phyloP scores from a whole-genome alignment of 2,329 filamentous ascomycete genomes.

The Nigrograna mackinnonii region DNA sequence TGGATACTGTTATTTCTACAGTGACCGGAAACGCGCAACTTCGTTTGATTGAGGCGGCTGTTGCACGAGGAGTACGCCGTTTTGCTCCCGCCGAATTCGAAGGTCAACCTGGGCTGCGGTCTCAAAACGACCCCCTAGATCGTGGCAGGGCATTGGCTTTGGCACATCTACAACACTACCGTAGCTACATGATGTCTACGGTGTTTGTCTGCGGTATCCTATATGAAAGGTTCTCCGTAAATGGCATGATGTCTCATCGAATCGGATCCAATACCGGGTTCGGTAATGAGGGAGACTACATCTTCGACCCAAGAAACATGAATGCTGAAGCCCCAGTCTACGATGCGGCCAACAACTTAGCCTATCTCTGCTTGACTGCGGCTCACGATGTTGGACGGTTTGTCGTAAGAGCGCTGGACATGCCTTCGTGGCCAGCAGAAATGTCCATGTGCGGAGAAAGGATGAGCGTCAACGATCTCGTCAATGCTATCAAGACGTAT shows the following conservation, averaged over 20 bases:
- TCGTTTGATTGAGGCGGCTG: constrained; percentile 72
- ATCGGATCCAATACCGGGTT: constrained; percentile 63
- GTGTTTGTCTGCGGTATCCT: constrained; percentile 75
- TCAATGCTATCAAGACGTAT: constrained; percentile 51
- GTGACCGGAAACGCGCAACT: constrained; percentile 69
- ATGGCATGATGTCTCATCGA: constrained; percentile 62
- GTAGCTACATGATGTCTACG: constrained; percentile 65
- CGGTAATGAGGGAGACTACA: constrained; percentile 63
- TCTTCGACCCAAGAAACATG: constrained; percentile 64
- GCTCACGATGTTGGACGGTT: constrained; percentile 72
- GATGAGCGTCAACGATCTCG: constrained; percentile 63
- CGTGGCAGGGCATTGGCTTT: constrained; percentile 62
- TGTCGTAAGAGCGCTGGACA: constrained; percentile 69
- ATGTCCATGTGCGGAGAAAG: constrained; percentile 71
- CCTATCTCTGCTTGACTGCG: constrained; percentile 66
- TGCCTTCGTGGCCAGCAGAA: constrained; percentile 69
- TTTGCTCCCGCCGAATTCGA: constrained; percentile 81
- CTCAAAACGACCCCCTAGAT: constrained; percentile 63
- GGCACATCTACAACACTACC: constrained; percentile 59
- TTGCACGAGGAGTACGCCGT: constrained; percentile 64
- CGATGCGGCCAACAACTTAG: constrained; percentile 50
- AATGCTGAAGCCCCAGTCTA: constrained; percentile 63
- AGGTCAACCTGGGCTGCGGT: constrained; percentile 61
- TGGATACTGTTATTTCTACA: constrained; percentile 77
- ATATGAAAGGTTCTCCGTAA: constrained; percentile 74